Evolutionary conservation across 2,329 filamentous ascomycete genomes (phyloP), one percentile per base, ranked within the genome.

Genomic region (Karstenula rhodostoma): DNA sequence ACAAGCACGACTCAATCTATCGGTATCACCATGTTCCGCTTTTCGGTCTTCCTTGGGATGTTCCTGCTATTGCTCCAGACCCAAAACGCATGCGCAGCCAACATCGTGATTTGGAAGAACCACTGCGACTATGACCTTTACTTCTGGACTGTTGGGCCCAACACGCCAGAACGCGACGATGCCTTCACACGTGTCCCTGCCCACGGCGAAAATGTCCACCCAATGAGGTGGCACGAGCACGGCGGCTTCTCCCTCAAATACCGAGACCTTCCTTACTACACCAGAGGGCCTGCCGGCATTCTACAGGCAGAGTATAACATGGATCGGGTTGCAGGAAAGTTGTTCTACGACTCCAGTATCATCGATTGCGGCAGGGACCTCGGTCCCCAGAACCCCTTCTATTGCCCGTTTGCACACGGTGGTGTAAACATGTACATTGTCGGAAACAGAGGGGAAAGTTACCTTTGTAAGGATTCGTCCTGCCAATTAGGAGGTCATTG

Each of bases 341-440:
- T 70, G 17, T 73, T 64, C 64, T 73, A 73, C 49, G 70, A 72
- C 42, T 50, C 72, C 6, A 67, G 63, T 40, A 58, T 59, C 53
- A 63, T 73, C 23, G 61, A 70, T 58, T 73, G 71, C 50, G 29
- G 64, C 3, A 13, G 13, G 1, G 4, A 1, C 2, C 55, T 19
- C 25, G 65, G 63, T 0, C 58, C 61, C 2, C 44, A 61, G 19
- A 9, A 65, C 13, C 65, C 68, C 0, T 33, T 1, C 2, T 70
- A 65, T 52, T 73, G 71, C 48, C 70, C 70, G 0, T 62, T 74
- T 2, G 43, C 68, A 1, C 43, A 42, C 12, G 66, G 70, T n/a
- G 72, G 72, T 0, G 44, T 73, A 33, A 62, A 55, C 19, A 40
- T 73, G 19, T 53, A 52, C n/a, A 53, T 67, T 12, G 51, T 15